phyloP scores from a whole-genome alignment of 2,329 filamentous ascomycete genomes.

The Alternaria sp. region DNA sequence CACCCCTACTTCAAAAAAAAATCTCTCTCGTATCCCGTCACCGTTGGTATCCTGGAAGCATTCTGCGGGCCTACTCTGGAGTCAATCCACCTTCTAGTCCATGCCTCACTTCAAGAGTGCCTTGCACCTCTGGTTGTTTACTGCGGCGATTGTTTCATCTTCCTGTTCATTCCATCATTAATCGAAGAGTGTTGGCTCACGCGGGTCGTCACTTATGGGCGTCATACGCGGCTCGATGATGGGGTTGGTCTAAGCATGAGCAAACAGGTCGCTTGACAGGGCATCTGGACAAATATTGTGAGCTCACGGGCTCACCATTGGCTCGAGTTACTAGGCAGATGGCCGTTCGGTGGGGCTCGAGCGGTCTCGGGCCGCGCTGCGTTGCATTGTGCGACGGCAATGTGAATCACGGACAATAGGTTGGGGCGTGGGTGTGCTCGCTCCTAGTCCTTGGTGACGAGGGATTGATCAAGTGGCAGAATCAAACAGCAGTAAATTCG shows the following conservation, averaged over 20 bases:
- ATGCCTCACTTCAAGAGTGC: not conserved
- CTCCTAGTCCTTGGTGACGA: slow-evolving; percentile 17
- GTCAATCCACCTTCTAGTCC: not conserved
- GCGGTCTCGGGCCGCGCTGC: slow-evolving; percentile 20
- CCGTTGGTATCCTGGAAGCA: not conserved
- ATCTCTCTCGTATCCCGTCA: not conserved
- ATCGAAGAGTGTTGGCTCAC: not conserved
- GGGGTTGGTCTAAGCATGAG: slow-evolving; percentile 10
- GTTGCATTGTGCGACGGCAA: slow-evolving; percentile 15
- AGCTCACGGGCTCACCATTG: slow-evolving; percentile 15
- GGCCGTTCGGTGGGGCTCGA: slow-evolving; percentile 8
- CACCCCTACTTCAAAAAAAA: not conserved
- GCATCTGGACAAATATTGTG: slow-evolving; percentile 17
- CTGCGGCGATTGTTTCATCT: slow-evolving; percentile 9
- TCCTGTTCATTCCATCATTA: slow-evolving; percentile 11
- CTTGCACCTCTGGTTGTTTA: slow-evolving; percentile 1
- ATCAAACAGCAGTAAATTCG: slow-evolving; percentile 28
- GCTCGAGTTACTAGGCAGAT: slow-evolving; percentile 16
- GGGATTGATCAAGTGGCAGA: slow-evolving; percentile 23
- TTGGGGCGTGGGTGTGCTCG: slow-evolving; percentile 11
- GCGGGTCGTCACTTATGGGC: not conserved
- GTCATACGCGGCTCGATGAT: slow-evolving; percentile 14
- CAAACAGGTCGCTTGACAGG: slow-evolving; percentile 27
- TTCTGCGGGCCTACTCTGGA: not conserved
- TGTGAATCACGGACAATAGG: slow-evolving; percentile 25